phyloP scores from a whole-genome alignment of 2,329 filamentous ascomycete genomes.

The Tolypocladium sp. region DNA sequence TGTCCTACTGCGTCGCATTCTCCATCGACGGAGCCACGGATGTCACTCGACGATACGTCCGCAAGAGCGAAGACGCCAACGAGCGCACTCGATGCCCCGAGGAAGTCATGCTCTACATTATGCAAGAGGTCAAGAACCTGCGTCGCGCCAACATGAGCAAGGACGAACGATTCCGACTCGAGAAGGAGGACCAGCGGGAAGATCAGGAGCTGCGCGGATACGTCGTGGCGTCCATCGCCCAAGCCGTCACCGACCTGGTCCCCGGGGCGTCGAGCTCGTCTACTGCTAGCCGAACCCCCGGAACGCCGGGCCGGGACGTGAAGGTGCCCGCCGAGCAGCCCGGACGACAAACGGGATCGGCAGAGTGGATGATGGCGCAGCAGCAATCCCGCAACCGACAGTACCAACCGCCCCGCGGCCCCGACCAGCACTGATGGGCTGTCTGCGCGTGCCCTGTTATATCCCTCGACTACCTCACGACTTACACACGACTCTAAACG shows the following conservation, averaged over 20 bases:
- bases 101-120: conserved; percentile 82
- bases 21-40: conserved; percentile 74
- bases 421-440: conserved; percentile 18
- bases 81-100: conserved; percentile 75
- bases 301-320: conserved; percentile 38
- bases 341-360: conserved; percentile 38
- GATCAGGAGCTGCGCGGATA: conserved; percentile 67
- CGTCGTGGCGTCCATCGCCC: conserved; percentile 64
- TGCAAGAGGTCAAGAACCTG: conserved; percentile 81
- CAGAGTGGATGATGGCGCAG: conserved; percentile 42
- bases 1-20: conserved; percentile 95
- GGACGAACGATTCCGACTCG: conserved; percentile 70
- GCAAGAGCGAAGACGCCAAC: conserved; percentile 62
- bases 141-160: conserved; percentile 79
- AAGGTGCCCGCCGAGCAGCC: conserved; percentile 54
- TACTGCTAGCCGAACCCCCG: conserved; percentile 10
- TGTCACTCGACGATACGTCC: conserved; percentile 59
- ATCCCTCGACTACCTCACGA: conserved; percentile 1
- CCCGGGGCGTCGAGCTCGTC: conserved; percentile 32
- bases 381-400: conserved; percentile 30
- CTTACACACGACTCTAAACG: conserved; percentile 12
- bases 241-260: conserved; percentile 61
- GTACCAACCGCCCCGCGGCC: conserved; percentile 36
- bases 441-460: too few relatives aligned
- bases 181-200: conserved; percentile 71